Percentiles rank a stretch among this genome's conserved stretches.
These are phyloP conservation scores for Lachancea cidri DNA, from an alignment of 805 yeast species.

Conservation along the genomic window DNA sequence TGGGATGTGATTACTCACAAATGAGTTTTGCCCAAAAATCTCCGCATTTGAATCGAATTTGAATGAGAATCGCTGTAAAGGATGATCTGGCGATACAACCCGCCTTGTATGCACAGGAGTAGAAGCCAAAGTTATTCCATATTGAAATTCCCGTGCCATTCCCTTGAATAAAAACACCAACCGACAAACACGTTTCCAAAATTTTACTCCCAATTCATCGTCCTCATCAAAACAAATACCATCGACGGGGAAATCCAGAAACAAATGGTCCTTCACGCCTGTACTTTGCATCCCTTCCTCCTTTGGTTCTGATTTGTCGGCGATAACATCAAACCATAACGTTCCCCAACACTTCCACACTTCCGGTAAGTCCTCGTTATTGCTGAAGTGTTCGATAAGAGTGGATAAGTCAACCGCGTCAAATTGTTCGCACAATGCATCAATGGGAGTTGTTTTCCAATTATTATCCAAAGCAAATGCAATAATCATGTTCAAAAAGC, in stretches of 20 bases:
- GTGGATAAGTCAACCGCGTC: slow-evolving; percentile 31
- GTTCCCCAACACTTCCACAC: slow-evolving; percentile 87
- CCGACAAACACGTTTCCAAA: slow-evolving; percentile 32
- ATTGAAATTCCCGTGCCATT: slow-evolving; percentile 20
- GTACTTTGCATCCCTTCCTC: slow-evolving; percentile 41
- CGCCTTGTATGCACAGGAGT: slow-evolving; percentile 8
- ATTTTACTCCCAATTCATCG: slow-evolving; percentile 31
- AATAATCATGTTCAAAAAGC: slow-evolving; percentile 56
- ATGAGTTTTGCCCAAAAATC: slow-evolving; percentile 3
- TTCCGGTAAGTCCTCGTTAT: slow-evolving; percentile 63
- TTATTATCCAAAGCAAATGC: slow-evolving; percentile 26
- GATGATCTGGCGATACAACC: slow-evolving; percentile 13
- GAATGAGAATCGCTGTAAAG: slow-evolving; percentile 22
- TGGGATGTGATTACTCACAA: slow-evolving; percentile 1
- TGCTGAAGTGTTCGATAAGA: slow-evolving; percentile 46
- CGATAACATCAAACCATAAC: slow-evolving; percentile 65
- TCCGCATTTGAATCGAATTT: slow-evolving; percentile 13
- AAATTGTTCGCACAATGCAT: slow-evolving; percentile 22
- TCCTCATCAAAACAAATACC: slow-evolving; percentile 45
- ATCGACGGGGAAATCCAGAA: slow-evolving; percentile 59
- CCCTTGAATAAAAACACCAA: slow-evolving; percentile 27
- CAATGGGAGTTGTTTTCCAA: slow-evolving; percentile 15
- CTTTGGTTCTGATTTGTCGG: slow-evolving; percentile 44
- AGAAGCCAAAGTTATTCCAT: slow-evolving; percentile 8
- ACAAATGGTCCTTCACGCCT: slow-evolving; percentile 53